A percentile compares a stretch with the other conserved stretches of the same genome.
Conservation (phyloP, 1,284 basidiomycete species). For the Apiotrichum mycotoxinovorans region DNA sequence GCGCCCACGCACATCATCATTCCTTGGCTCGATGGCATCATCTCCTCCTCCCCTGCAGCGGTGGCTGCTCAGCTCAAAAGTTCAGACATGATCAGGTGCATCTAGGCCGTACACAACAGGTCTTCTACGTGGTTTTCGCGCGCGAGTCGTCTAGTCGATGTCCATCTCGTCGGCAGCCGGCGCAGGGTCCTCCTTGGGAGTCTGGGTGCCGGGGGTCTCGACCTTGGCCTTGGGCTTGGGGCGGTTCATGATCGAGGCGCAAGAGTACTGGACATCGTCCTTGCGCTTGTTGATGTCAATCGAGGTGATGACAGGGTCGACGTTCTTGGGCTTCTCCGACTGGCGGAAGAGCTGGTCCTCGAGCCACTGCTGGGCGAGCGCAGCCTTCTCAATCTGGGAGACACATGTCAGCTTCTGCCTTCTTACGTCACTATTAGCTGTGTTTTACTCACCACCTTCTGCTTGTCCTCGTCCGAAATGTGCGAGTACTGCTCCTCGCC, state of each 20-base stretch:
- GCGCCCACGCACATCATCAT: too few relatives aligned
- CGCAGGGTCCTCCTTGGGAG: constrained; percentile 48
- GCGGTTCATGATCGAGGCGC: constrained; percentile 75
- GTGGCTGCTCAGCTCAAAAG: too few relatives aligned
- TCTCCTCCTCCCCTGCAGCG: background rate
- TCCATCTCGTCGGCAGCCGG: constrained; percentile 42
- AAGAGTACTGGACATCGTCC: constrained; percentile 82
- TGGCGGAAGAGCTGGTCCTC: constrained; percentile 83
- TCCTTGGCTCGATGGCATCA: too few relatives aligned
- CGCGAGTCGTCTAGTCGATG: constrained; percentile 34
- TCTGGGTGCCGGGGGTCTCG: constrained; percentile 54
- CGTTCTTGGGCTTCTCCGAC: constrained; percentile 78
- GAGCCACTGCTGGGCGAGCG: constrained; percentile 85
- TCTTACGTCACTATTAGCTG: too few relatives aligned
- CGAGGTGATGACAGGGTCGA: constrained; percentile 73
- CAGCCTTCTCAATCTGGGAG: constrained; percentile 52
- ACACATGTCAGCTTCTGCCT: background rate
- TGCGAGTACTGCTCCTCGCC: constrained; percentile 78
- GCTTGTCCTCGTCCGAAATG: constrained; percentile 82
- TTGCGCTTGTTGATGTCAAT: constrained; percentile 80
- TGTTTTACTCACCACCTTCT: constrained; percentile 55
- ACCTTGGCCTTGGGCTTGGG: constrained; percentile 73
- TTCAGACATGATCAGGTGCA: constrained; percentile 7
- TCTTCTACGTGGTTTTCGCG: background rate
- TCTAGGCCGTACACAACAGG: constrained; percentile 6